Conservation (phyloP, 805 yeast species). For the Saccharomycopsis babjevae region DNA sequence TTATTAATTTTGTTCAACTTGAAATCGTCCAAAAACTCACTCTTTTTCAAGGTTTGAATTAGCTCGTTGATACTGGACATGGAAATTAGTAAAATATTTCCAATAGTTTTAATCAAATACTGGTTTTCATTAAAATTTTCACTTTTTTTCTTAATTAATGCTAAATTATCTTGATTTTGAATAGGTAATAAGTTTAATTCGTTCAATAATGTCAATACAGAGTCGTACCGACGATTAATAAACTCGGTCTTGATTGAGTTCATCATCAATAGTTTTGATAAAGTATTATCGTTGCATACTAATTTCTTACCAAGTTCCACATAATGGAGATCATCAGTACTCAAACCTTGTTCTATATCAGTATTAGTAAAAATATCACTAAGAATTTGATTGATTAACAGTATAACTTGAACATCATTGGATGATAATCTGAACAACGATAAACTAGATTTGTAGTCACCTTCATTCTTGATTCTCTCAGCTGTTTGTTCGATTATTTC, state of each 20-base stretch:
- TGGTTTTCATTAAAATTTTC: slow-evolving; percentile 45
- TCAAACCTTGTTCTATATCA: slow-evolving; percentile 51
- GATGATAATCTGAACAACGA: slow-evolving; percentile 79
- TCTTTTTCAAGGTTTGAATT: slow-evolving; percentile 30
- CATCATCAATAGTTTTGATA: slow-evolving; percentile 52
- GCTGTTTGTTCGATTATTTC: slow-evolving; percentile 82
- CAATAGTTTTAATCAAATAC: slow-evolving; percentile 64
- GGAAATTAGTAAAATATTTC: slow-evolving; percentile 66
- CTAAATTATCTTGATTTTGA: slow-evolving; percentile 36
- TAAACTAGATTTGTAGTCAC: slow-evolving; percentile 76
- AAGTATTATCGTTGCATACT: slow-evolving; percentile 46
- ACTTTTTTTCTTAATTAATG: slow-evolving; percentile 53
- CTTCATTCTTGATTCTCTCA: slow-evolving; percentile 80
- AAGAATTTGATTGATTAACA: slow-evolving; percentile 60
- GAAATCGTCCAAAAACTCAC: slow-evolving; percentile 34
- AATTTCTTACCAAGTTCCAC: slow-evolving; percentile 30
- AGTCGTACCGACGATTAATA: slow-evolving; percentile 47
- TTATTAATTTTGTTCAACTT: slow-evolving; percentile 45
- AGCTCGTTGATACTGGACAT: slow-evolving; percentile 67
- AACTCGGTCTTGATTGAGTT: slow-evolving; percentile 56
- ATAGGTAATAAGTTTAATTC: slow-evolving; percentile 61
- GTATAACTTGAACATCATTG: slow-evolving; percentile 73
- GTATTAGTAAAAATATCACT: slow-evolving; percentile 69
- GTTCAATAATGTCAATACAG: slow-evolving; percentile 44
- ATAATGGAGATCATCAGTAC: slow-evolving; percentile 58